phyloP scores from a whole-genome alignment of 2,329 filamentous ascomycete genomes.

The Macrophomina phaseolina region DNA sequence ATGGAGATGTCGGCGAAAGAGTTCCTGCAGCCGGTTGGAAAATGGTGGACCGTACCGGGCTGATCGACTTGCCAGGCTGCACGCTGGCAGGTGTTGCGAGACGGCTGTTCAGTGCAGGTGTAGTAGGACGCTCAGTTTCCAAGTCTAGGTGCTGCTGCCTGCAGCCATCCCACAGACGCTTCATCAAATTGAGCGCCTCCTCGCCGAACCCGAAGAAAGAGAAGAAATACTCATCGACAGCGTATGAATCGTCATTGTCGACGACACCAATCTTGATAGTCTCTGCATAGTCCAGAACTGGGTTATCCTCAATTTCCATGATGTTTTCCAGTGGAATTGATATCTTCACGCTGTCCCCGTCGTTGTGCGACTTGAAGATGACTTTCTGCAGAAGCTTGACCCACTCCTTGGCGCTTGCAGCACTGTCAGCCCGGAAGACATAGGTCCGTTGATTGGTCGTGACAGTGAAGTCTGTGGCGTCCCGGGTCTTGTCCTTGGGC shows the following conservation, averaged over 20 bases:
- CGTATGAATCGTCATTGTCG: constrained; percentile 92
- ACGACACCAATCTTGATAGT: constrained; percentile 93
- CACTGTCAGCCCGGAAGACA: constrained; percentile 87
- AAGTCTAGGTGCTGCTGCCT: constrained; percentile 40
- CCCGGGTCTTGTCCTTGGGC: constrained; percentile 70
- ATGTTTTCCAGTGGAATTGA: constrained; percentile 87
- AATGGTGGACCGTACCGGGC: constrained; percentile 19
- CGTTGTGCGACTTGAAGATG: constrained; percentile 94
- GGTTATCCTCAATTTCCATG: constrained; percentile 89
- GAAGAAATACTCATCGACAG: constrained; percentile 98
- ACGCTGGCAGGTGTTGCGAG: constrained; percentile 30
- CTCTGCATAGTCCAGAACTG: constrained; percentile 88
- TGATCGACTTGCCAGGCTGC: neutral
- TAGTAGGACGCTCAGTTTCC: neutral
- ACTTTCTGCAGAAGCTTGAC: constrained; percentile 91
- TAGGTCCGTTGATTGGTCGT: constrained; percentile 83
- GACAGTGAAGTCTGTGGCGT: constrained; percentile 77
- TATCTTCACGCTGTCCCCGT: constrained; percentile 96
- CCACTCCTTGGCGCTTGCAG: constrained; percentile 91
- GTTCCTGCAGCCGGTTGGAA: constrained; percentile 40
- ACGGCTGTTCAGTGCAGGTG: constrained; percentile 7
- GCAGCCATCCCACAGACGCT: constrained; percentile 71
- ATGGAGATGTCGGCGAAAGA: constrained; percentile 47
- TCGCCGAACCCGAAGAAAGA: constrained; percentile 89
- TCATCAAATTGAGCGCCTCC: constrained; percentile 81